Evolutionary conservation across 768 basidiomycete species (phyloP), one percentile per base, ranked within the genome.

Genomic region (Lepiota brunneoincarnata): DNA sequence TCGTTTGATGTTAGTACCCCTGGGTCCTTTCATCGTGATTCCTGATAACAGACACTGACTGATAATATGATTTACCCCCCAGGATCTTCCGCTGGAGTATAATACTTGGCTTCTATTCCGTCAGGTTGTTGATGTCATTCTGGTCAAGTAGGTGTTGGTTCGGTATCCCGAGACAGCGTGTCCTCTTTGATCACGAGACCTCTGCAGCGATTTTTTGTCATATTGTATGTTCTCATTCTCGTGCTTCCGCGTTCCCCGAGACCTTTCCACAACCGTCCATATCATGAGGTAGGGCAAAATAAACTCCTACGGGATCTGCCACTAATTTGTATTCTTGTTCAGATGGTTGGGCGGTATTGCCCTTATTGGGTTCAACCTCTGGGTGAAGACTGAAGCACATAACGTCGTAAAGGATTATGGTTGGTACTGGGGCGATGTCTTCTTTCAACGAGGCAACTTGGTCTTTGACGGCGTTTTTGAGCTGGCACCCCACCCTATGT

Each of bases 381-480:
- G 95, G 94, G 93, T 99, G 58, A 99, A 99, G 67, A 91, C 89
- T 2, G 96, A 98, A 65, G 97, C 97, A 0, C 97, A 99, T 67
- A 82, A 93, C 50, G 93, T 98, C 45, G 94, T 98, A 57, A 98
- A 97, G 63, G 96, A 98, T 64, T 98, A 96, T 60, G 95, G 94
- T 14, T 98, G 93, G 94, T 98, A 94, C 68, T 93, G 93, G 93
- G 94, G 91, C 9, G 91, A 93, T 60, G 86, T 86, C 54, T 93
- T 93, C 73, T 93, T 93, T 75, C 90, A 92, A 67, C 86, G 91
- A n/a, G 91, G 91, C 39, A 86, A 89, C 39, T 78, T 98, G 12
- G 88, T 98, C 2, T 99, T 99, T 63, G 96, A 99, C 66, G 97
- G 97, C 14, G 96, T 99, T 15, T 99, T 98, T 61, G 96, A 98